These are phyloP conservation scores for Nemania abortiva DNA, from an alignment of 2,329 filamentous ascomycete species.

Conservation along the genomic window DNA sequence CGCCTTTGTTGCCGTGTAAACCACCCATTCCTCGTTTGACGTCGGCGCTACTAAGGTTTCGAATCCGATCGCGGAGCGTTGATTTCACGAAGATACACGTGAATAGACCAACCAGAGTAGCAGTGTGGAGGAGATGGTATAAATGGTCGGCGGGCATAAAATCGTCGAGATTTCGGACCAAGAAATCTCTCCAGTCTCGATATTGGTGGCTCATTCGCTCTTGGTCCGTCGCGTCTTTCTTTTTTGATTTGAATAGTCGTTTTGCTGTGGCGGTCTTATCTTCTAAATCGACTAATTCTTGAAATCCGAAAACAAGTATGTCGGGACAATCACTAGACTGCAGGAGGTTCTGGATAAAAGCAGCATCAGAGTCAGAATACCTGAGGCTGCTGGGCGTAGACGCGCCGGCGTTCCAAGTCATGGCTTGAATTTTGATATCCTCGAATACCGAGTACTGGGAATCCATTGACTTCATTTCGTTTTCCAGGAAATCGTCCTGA, in stretches of 20 bases:
- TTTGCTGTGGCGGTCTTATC: slow-evolving; percentile 98
- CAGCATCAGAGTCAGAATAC: slow-evolving; percentile 75
- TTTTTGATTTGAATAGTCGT: slow-evolving; percentile 92
- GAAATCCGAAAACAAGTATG: slow-evolving; percentile 94
- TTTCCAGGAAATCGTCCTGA: slow-evolving; percentile 94
- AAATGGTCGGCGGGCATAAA: slow-evolving; percentile 80
- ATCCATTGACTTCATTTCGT: slow-evolving; percentile 86
- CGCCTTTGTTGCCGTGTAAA: slow-evolving; percentile 95
- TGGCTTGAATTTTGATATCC: slow-evolving; percentile 80
- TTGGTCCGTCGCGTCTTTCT: slow-evolving; percentile 77
- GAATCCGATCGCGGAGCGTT: slow-evolving; percentile 79
- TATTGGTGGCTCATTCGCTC: slow-evolving; percentile 98
- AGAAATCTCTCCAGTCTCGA: slow-evolving; percentile 93
- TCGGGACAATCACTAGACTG: slow-evolving; percentile 83
- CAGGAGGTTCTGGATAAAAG: slow-evolving; percentile 85
- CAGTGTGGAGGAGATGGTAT: slow-evolving; percentile 89
- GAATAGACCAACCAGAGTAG: slow-evolving; percentile 92
- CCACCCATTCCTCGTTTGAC: slow-evolving; percentile 98
- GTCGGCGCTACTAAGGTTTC: slow-evolving; percentile 81
- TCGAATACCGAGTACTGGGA: slow-evolving; percentile 87
- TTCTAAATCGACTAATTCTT: slow-evolving; percentile 97
- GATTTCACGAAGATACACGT: slow-evolving; percentile 95
- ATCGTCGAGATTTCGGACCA: slow-evolving; percentile 85
- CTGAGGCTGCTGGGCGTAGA: slow-evolving; percentile 87
- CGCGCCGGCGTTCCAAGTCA: slow-evolving; percentile 99